Percentiles rank a stretch among this genome's conserved stretches.
Evolutionary conservation across 2,329 filamentous ascomycete genomes (phyloP).

Genomic region (Sporothrix brunneoviolacea): DNA sequence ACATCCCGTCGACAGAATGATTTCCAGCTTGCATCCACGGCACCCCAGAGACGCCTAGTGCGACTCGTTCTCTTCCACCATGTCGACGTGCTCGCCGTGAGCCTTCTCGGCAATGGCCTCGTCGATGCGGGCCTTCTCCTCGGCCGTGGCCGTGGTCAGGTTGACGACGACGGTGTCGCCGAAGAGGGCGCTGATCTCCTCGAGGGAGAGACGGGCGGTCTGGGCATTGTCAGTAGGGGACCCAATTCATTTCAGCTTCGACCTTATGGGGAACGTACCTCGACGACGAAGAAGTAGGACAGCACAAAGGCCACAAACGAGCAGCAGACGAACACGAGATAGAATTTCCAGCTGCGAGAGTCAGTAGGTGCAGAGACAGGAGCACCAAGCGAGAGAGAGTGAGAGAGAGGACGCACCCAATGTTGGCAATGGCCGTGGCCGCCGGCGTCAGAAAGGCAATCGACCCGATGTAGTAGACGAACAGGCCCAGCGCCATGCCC

Average conservation of each 20-base stretch:
- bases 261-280: neutral
- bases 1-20: no score
- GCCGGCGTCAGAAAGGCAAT: conserved; percentile 17
- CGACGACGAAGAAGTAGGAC: conserved; percentile 34
- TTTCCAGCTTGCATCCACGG: no score
- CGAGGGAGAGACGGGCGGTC: conserved; percentile 36
- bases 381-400: neutral
- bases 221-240: no score
- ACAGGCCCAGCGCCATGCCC: conserved; percentile 10
- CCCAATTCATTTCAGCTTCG: no score
- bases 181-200: conserved; percentile 48
- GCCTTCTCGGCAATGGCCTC: conserved; percentile 18
- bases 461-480: conserved; percentile 15
- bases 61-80: neutral
- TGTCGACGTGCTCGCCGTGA: neutral
- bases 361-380: neutral
- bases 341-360: conserved; percentile 42
- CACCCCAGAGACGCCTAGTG: no score
- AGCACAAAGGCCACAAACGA: conserved; percentile 31
- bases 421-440: conserved; percentile 9
- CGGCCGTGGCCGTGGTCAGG: conserved; percentile 9
- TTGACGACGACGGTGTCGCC: conserved; percentile 29
- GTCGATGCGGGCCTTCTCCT: conserved; percentile 28
- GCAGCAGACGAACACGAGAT: conserved; percentile 47
- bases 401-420: neutral